Base-by-base conservation (phyloP, 2,329 filamentous ascomycete species). In the Sphaerulina vaccinii region DNA sequence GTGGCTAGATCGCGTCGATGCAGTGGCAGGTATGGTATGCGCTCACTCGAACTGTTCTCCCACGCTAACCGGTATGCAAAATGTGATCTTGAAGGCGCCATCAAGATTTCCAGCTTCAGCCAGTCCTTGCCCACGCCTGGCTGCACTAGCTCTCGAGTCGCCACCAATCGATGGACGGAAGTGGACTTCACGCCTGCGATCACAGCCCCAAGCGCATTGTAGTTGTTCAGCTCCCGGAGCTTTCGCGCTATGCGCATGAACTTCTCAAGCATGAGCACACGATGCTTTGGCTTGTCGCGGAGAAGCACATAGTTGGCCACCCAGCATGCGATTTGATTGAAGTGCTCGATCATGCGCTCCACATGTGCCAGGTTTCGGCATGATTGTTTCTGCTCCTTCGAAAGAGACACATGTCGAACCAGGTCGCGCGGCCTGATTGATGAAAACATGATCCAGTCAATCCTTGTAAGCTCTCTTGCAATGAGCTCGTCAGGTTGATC, bases 401-500 rank as follows among this genome's bases (percentile, higher is more conserved):
- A 57, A 40, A 96, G 75, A 64, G 86, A 93, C 58, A 96, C 91
- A 66, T 96, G 88, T 3, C 93, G 87, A 36, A 97, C 87, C 42
- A 97, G 83, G 71, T 99, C 93, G 52, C 93, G 88, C 49, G 95
- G 88, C 21, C 90, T 85, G 56, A 97, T 96, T 1, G 90, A 91
- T 46, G 88, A 95, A 70, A 96, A 97, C 87, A 97, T 93, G 69
- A 95, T 85, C 92, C 92, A 97, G 72, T 99, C 93, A 49, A 99
- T 95, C 55, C 92, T 81, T 3, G 93, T 97, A 64, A 99, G 80
- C 70, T 99, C 93, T 54, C 87, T 85, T 13, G 92, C 92, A 60
- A 97, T 86, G 42, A 90, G 83, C 55, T 95, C 88, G 47, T 95
- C 87, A 1, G 87, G 79, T 19, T 86, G 86, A 29, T 88, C 87